Conservation (phyloP, 164 flowering plant species). For the Macadamia integrifolia region DNA sequence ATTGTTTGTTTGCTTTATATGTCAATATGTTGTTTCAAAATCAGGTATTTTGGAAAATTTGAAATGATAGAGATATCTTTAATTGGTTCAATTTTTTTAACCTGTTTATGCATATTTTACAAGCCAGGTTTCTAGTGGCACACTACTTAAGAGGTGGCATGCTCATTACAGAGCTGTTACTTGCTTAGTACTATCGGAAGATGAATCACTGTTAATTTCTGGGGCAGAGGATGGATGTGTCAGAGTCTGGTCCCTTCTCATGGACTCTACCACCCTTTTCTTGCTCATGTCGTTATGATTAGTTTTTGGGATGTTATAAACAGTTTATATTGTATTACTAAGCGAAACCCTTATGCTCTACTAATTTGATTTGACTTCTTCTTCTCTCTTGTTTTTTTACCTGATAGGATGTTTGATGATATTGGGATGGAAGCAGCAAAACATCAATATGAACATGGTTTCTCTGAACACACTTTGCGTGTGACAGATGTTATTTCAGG, state of each 20-base stretch:
- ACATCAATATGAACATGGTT: conserved; percentile 44
- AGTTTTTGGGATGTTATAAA: background rate
- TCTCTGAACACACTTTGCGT: conserved; percentile 52
- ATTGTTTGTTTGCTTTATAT: background rate
- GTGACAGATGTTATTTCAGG: conserved; percentile 69
- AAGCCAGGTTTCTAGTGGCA: conserved; percentile 69
- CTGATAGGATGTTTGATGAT: conserved; percentile 62
- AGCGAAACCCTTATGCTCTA: background rate
- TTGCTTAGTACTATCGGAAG: conserved; percentile 64
- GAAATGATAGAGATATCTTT: background rate
- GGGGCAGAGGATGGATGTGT: conserved; percentile 80
- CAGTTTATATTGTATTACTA: background rate
- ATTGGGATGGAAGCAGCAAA: conserved; percentile 25
- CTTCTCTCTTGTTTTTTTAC: background rate
- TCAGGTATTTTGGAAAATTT: background rate
- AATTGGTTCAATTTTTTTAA: conserved; percentile 1
- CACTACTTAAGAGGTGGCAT: conserved; percentile 70
- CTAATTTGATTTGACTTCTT: background rate
- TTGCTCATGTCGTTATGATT: background rate
- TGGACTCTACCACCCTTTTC: conserved; percentile 27
- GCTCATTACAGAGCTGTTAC: conserved; percentile 79
- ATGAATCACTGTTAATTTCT: conserved; percentile 67
- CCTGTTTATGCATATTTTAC: conserved; percentile 1
- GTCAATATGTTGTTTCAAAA: background rate
- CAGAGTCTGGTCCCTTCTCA: conserved; percentile 73